Evolutionary conservation across 2,329 filamentous ascomycete genomes (phyloP).

Genomic region (Paracamarosporium sp.): DNA sequence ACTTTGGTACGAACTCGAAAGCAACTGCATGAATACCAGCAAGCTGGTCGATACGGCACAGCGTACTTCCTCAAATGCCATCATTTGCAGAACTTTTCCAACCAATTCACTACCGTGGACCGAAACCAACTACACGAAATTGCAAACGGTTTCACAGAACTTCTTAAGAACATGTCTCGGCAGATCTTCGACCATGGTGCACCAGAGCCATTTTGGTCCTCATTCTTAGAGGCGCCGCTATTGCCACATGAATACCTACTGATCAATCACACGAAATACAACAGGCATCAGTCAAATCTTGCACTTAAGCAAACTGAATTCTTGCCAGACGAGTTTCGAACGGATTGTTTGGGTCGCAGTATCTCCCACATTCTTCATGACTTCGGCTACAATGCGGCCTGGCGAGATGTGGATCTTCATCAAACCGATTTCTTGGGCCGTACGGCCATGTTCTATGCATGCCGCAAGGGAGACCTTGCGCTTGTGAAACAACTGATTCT

Average conservation of each 20-base stretch:
- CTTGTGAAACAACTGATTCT: not conserved
- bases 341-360: slow-evolving; percentile 7
- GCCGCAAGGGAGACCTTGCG: not conserved
- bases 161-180: not conserved
- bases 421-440: slow-evolving; percentile 4
- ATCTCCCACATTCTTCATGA: slow-evolving; percentile 3
- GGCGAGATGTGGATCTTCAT: slow-evolving; percentile 1
- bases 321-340: not conserved
- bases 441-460: slow-evolving; percentile 4
- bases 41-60: not conserved
- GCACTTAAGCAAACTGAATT: not conserved
- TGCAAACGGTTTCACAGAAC: not conserved
- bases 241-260: not conserved
- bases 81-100: not conserved
- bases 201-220: not conserved
- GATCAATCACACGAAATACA: not conserved
- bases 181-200: not conserved
- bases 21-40: not conserved
- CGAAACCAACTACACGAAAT: not conserved
- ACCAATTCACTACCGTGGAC: not conserved
- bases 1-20: not conserved
- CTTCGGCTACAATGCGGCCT: not conserved
- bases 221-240: not conserved
- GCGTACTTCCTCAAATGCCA: not conserved
- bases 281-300: not conserved